Conservation (phyloP, 306 rosid genomes). For the Acacia acuminata region DNA sequence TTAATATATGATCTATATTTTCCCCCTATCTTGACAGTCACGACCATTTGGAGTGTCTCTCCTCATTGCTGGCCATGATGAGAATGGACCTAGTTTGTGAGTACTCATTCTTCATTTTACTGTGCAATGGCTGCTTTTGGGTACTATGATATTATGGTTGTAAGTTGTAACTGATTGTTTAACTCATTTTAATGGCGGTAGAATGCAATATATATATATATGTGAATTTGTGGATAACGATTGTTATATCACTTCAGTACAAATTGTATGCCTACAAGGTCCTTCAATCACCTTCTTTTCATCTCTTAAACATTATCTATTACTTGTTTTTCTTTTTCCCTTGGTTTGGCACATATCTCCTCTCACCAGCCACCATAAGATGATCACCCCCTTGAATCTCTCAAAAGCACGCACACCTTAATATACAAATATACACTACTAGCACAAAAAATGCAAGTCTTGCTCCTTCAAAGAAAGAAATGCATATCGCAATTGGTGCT, state of each 20-base stretch:
- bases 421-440: neutral
- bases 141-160: neutral
- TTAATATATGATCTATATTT: neutral
- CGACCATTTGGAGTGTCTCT: slow-evolving; percentile 85
- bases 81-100: slow-evolving; percentile 77
- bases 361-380: neutral
- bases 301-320: neutral
- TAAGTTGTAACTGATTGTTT: neutral
- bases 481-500: slow-evolving; percentile 2
- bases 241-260: neutral
- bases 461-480: neutral
- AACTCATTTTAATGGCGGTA: neutral
- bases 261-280: neutral
- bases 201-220: neutral
- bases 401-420: neutral
- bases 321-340: neutral
- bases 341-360: neutral
- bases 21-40: slow-evolving; percentile 45
- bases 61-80: slow-evolving; percentile 81
- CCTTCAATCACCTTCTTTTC: neutral
- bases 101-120: slow-evolving; percentile 26
- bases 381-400: neutral
- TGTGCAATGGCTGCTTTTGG: neutral
- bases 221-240: neutral
- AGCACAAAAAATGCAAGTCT: neutral